Conservation (phyloP, 495 filamentous ascomycete species). For the Trichocladium antarcticum region DNA sequence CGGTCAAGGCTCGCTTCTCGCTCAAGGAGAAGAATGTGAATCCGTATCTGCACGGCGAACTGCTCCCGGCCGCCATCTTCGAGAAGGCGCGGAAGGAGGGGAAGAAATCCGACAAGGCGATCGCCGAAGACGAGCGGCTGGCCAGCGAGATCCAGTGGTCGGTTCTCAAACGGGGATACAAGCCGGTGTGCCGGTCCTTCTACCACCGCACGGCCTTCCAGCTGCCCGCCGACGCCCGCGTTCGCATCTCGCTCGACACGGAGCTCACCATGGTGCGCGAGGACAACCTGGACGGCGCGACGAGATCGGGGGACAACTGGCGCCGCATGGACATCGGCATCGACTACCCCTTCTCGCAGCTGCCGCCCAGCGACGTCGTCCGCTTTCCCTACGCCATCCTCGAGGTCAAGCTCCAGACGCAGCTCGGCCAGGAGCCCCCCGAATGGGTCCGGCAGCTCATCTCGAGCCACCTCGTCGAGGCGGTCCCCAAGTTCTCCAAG, state of each 20-base stretch:
- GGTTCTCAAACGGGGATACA: constrained; percentile 67
- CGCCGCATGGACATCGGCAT: constrained; percentile 95
- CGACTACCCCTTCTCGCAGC: constrained; percentile 85
- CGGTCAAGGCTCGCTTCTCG: constrained; percentile 90
- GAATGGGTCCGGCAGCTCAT: constrained; percentile 92
- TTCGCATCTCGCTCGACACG: constrained; percentile 93
- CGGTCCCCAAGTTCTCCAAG: constrained; percentile 97
- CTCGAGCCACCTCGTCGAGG: constrained; percentile 88
- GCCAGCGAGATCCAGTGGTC: constrained; percentile 91
- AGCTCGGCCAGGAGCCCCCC: constrained; percentile 91
- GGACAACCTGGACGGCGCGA: constrained; percentile 78
- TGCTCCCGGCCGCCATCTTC: constrained; percentile 73
- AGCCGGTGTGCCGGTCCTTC: constrained; percentile 83
- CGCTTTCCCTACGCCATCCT: constrained; percentile 93
- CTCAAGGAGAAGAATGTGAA: constrained; percentile 97
- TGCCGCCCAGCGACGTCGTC: constrained; percentile 72
- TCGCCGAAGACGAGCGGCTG: constrained; percentile 78
- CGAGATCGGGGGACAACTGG: constrained; percentile 80
- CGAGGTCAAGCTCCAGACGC: constrained; percentile 96
- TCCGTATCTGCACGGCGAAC: constrained; percentile 66
- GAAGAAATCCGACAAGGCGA: constrained; percentile 83
- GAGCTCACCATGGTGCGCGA: constrained; percentile 91
- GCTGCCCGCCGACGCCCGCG: constrained; percentile 87
- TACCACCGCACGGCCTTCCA: constrained; percentile 98
- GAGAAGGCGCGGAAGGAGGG: constrained; percentile 91